Percentiles rank a stretch among this genome's conserved stretches.
phyloP scores from a whole-genome alignment of 2,329 filamentous ascomycete species.

The Ceratocystis harringtonii region DNA sequence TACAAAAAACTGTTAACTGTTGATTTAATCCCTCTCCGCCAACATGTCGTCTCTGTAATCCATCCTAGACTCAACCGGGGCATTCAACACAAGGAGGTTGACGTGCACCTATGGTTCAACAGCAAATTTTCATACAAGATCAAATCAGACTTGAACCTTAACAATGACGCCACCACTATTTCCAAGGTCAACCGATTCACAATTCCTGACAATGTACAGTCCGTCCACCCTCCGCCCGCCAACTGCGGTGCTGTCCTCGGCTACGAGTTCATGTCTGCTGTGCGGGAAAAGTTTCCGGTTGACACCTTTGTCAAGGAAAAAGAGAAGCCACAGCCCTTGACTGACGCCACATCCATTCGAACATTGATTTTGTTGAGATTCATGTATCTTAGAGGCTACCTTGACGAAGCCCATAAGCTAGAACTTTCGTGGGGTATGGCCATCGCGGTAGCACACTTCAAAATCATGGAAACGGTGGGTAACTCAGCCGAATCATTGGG shows the following conservation, averaged over 20 bases:
- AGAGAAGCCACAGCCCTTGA: constrained; percentile 44
- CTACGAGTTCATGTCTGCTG: constrained; percentile 52
- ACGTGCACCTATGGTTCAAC: constrained; percentile 73
- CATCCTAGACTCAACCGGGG: constrained; percentile 69
- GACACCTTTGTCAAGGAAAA: constrained; percentile 50
- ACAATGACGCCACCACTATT: constrained; percentile 34
- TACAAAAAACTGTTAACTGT: constrained; percentile 67
- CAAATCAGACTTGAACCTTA: constrained; percentile 13
- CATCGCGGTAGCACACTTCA: constrained; percentile 52
- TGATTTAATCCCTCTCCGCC: constrained; percentile 58
- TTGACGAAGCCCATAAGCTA: constrained; percentile 55
- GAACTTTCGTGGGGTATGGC: constrained; percentile 75
- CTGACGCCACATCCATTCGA: constrained; percentile 48
- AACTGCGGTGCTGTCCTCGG: constrained; percentile 31
- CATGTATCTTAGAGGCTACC: constrained; percentile 74
- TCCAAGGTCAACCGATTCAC: constrained; percentile 40
- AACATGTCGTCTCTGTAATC: constrained; percentile 62
- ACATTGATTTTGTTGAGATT: constrained; percentile 76
- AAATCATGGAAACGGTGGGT: constrained; percentile 40
- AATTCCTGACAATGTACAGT: constrained; percentile 21
- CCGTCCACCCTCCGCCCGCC: constrained; percentile 5
- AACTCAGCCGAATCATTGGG: constrained; percentile 30
- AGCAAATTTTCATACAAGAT: constrained; percentile 52
- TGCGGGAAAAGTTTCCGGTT: constrained; percentile 52
- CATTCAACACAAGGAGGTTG: constrained; percentile 65